phyloP scores from a whole-genome alignment of 2,329 filamentous ascomycete species.

The Penicillium sp. region DNA sequence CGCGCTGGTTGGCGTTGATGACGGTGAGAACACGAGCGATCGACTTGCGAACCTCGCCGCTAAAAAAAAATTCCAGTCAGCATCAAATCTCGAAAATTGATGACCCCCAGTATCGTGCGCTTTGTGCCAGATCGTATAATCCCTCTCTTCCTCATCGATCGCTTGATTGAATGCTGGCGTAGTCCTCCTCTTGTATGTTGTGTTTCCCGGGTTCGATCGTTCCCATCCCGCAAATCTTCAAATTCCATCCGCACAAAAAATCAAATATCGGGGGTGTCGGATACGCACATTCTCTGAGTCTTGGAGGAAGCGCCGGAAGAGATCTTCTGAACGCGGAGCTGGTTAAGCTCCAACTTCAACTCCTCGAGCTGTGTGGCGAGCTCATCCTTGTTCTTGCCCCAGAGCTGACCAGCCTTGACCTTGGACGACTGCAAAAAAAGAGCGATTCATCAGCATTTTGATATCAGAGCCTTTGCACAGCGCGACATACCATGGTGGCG shows the following conservation, averaged over 20 bases:
- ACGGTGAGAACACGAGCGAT: conserved; percentile 98
- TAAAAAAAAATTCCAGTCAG: conserved; percentile 47
- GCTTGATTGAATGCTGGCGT: background rate
- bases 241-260: conserved; percentile 16
- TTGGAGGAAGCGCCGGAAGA: conserved; percentile 87
- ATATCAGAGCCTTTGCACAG: conserved; percentile 13
- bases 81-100: conserved; percentile 12
- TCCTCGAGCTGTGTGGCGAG: conserved; percentile 92
- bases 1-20: conserved; percentile 99
- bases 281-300: conserved; percentile 91
- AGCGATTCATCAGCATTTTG: conserved; percentile 25
- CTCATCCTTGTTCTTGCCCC: conserved; percentile 99
- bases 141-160: conserved; percentile 2
- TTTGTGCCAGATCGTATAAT: background rate
- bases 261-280: conserved; percentile 19
- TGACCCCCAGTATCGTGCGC: background rate
- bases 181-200: background rate
- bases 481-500: conserved; percentile 46
- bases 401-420: conserved; percentile 96
- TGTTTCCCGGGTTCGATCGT: conserved; percentile 5
- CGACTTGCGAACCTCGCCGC: conserved; percentile 98
- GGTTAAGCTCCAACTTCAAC: conserved; percentile 93
- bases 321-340: conserved; percentile 98
- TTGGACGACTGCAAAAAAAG: conserved; percentile 57
- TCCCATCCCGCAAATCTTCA: conserved; percentile 15